Evolutionary conservation across 208 protist genomes (phyloP).

Genomic region (Phytomonas sp.): DNA sequence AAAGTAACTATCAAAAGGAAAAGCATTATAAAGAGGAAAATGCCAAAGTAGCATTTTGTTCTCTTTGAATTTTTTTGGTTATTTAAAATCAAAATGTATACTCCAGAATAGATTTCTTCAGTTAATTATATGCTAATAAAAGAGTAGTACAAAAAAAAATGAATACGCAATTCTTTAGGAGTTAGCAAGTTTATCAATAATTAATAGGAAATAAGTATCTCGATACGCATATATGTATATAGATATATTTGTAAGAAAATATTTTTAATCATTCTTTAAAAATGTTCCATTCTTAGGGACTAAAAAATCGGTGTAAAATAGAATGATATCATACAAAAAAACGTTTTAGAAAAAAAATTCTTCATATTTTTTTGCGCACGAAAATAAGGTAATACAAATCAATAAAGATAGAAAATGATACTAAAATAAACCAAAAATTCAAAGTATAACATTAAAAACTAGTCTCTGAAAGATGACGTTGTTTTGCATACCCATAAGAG

Average conservation of each 20-base stretch:
- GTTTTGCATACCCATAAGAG: not conserved
- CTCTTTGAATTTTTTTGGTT: not conserved
- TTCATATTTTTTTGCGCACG: not conserved
- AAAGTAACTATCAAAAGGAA: not conserved
- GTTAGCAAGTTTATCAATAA: too few species aligned
- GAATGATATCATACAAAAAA: not conserved
- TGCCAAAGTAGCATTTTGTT: not conserved
- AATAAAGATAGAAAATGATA: not conserved
- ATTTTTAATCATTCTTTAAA: not conserved
- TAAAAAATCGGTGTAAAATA: constrained; percentile 9
- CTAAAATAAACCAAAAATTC: not conserved
- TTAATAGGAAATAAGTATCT: not conserved
- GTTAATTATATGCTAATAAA: not conserved
- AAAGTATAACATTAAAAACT: not conserved
- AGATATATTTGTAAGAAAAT: not conserved
- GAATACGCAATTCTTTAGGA: too few species aligned
- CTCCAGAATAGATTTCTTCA: not conserved
- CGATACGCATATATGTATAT: not conserved
- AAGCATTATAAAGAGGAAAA: not conserved
- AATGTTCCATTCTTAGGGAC: not conserved
- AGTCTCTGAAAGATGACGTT: not conserved
- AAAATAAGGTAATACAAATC: not conserved
- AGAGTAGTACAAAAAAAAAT: not conserved
- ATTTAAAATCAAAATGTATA: not conserved
- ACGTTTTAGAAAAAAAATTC: too few species aligned